A percentile compares a stretch with the other conserved stretches of the same genome.
phyloP scores from a whole-genome alignment of 352 stramenopile species.

The Phytopythium oedochilum region DNA sequence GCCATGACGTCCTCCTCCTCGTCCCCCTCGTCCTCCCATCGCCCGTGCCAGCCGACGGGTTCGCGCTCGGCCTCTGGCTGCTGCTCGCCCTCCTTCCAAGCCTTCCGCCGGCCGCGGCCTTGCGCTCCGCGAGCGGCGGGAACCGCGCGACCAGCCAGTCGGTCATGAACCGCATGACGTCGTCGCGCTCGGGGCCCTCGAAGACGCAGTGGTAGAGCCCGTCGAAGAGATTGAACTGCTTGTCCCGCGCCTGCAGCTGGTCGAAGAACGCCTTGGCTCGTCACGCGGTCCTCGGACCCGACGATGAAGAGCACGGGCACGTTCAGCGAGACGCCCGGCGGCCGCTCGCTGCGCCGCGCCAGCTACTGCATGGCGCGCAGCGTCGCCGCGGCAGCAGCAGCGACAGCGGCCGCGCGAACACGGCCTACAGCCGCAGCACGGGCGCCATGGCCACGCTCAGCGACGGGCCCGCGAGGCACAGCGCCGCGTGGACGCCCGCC shows the following conservation, averaged over 20 bases:
- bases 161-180: conserved; percentile 40
- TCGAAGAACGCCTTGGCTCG: conserved; percentile 41
- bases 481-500: conserved; percentile 29
- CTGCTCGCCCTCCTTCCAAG: no score
- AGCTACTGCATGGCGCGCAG: conserved; percentile 35
- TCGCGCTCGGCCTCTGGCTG: neutral
- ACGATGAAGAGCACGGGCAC: conserved; percentile 38
- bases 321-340: conserved; percentile 9
- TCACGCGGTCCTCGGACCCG: conserved; percentile 42
- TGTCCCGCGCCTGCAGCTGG: conserved; percentile 41
- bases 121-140: neutral
- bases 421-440: conserved; percentile 28
- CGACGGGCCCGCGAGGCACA: conserved; percentile 24
- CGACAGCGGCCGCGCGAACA: conserved; percentile 22
- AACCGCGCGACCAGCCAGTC: conserved; percentile 34
- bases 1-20: no score
- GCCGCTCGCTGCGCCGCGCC: conserved; percentile 12
- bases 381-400: conserved; percentile 24
- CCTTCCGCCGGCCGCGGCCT: no score
- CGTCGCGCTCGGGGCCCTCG: conserved; percentile 51
- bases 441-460: conserved; percentile 35
- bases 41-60: neutral
- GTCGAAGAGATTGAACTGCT: conserved; percentile 57
- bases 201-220: conserved; percentile 63
- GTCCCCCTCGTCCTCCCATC: neutral